phyloP scores from a whole-genome alignment of 176 grass and related monocot genomes.

The Triticum urartu region DNA sequence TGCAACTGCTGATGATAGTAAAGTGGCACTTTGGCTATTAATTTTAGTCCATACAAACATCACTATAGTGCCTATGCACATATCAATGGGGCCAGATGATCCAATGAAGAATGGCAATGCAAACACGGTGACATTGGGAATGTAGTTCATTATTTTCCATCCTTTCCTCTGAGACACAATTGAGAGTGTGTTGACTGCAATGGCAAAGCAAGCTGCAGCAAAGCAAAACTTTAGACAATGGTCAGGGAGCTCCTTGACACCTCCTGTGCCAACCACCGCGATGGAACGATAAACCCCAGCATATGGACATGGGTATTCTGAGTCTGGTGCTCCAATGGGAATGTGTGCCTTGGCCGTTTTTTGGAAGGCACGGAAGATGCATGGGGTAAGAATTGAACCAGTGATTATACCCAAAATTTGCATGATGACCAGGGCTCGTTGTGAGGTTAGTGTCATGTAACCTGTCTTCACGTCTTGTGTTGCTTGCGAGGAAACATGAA shows the following conservation, averaged over 20 bases:
- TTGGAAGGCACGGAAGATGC: constrained; percentile 26
- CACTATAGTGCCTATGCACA: constrained; percentile 20
- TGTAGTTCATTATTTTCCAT: constrained; percentile 16
- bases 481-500: constrained; percentile 25
- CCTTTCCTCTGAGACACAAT: constrained; percentile 30
- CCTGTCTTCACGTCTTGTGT: constrained; percentile 53
- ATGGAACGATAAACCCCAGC: constrained; percentile 22
- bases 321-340: constrained; percentile 14
- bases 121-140: constrained; percentile 32
- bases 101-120: constrained; percentile 32
- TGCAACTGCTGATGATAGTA: constrained; percentile 24
- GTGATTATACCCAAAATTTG: constrained; percentile 36
- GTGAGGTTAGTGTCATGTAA: constrained; percentile 56
- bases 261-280: constrained; percentile 24
- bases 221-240: constrained; percentile 17
- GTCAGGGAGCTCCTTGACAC: constrained; percentile 36
- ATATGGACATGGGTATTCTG: background rate
- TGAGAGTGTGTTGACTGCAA: background rate
- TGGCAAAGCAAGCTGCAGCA: background rate
- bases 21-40: constrained; percentile 10
- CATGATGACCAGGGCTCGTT: constrained; percentile 19
- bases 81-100: constrained; percentile 4
- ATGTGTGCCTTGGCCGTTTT: background rate
- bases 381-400: constrained; percentile 15
- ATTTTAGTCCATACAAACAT: constrained; percentile 4